These are phyloP conservation scores for Lepidium didymum DNA, from an alignment of 345 rosid species.

Conservation along the genomic window DNA sequence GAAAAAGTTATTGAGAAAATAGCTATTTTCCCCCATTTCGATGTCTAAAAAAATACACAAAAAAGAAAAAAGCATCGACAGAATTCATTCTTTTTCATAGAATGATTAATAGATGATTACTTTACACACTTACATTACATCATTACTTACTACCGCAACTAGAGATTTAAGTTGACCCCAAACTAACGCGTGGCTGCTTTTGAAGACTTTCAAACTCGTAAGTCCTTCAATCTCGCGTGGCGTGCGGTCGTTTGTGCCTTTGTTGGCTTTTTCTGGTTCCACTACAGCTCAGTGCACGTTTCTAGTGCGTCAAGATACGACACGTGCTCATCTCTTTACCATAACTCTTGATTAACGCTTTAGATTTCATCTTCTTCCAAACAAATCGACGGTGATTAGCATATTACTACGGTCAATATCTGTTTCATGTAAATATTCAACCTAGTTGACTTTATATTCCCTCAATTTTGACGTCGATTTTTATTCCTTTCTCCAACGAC, in stretches of 20 bases:
- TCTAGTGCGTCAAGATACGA: not conserved
- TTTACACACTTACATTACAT: too few relatives aligned
- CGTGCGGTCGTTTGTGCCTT: not conserved
- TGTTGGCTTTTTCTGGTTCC: not conserved
- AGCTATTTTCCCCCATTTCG: too few relatives aligned
- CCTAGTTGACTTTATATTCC: slow-evolving; percentile 11
- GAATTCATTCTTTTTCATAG: too few relatives aligned
- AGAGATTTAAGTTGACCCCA: too few relatives aligned
- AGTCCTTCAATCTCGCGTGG: not conserved
- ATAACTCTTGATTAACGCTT: slow-evolving; percentile 1
- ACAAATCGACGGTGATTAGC: not conserved
- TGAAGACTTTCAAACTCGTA: too few relatives aligned
- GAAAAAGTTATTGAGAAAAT: too few relatives aligned
- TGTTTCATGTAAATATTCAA: slow-evolving; percentile 20
- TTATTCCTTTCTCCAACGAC: not conserved
- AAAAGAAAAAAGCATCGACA: too few relatives aligned
- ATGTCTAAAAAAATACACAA: too few relatives aligned
- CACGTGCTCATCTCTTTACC: not conserved
- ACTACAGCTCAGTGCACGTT: slow-evolving; percentile 13
- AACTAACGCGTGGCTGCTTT: too few relatives aligned
- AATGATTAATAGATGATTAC: too few relatives aligned
- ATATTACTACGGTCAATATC: not conserved
- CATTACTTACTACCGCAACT: too few relatives aligned
- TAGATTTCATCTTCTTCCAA: not conserved
- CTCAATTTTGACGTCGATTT: too few relatives aligned